Base-by-base conservation (phyloP, 805 yeast species). In the Starmerella stellata region DNA sequence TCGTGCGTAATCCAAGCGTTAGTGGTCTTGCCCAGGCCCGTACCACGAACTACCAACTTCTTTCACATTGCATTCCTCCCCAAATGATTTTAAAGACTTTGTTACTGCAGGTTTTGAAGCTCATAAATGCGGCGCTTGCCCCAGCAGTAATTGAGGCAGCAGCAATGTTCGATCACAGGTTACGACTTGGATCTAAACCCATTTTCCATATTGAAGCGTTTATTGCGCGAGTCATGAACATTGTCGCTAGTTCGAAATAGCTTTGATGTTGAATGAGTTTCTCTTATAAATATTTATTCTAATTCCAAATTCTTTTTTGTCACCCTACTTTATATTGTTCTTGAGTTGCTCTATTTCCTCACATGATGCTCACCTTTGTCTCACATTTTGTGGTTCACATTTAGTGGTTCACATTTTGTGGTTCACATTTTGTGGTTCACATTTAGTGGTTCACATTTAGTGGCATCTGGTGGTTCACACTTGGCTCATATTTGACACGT, bases 181-280 rank as follows among this genome's bases (percentile, higher is more conserved):
- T 90, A 43, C 72, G 83, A 41, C 60, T 78, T 42, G 98, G 96
- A 2, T 70, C 70, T 42, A 90, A 90, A 57, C 80, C 83, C 29
- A 87, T 90, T 11, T 90, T 81, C 58, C 98, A 90, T 59, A 60
- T 90, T 39, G 98, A 90, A 61, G 98, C 96, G 1, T 90, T 82
- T 54, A 70, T 80, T 16, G 95, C 95, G 1, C 76, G 71, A 53
- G 72, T 74, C 2, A 87, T 90, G 95, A 78, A 81, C 31, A 23
- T 23, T 11, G 11, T 23, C 11, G 25, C 25, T 11, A 23, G 25
- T 11, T 23, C 25, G 25, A 23, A 23, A 11, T 23, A 23, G 25
- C 11, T 7, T 11, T 23, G 25, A 11, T 11, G 25, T n/a, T n/a
- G n/a, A n/a, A n/a, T n/a, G n/a, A n/a, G n/a, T n/a, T n/a, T n/a